A percentile compares a stretch with the other conserved stretches of the same genome.
phyloP scores from a whole-genome alignment of 129 eudicot species.

The Pittosporum tobira region DNA sequence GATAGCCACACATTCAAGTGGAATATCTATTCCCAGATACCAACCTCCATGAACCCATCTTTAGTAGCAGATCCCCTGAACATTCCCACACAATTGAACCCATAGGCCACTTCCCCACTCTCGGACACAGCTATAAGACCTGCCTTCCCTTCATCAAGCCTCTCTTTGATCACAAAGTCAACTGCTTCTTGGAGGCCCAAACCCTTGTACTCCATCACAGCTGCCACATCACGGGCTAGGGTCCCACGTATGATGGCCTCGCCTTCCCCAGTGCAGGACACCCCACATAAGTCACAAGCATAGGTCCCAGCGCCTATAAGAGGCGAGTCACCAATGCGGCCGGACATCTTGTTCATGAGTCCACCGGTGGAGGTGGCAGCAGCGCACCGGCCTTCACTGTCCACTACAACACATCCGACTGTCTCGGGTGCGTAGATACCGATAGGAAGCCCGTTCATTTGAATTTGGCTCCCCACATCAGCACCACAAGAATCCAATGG shows the following conservation, averaged over 20 bases:
- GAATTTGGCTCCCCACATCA: constrained; percentile 39
- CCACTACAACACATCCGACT: constrained; percentile 89
- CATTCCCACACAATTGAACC: constrained; percentile 80
- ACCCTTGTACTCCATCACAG: constrained; percentile 92
- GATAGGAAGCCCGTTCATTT: constrained; percentile 83
- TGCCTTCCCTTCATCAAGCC: constrained; percentile 75
- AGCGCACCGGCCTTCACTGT: constrained; percentile 73
- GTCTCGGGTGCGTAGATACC: constrained; percentile 79
- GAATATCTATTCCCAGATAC: constrained; percentile 73
- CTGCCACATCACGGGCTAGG: constrained; percentile 89
- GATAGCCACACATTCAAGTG: no score
- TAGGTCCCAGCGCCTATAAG: constrained; percentile 85
- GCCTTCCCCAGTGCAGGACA: constrained; percentile 94
- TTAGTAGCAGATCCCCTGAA: constrained; percentile 83
- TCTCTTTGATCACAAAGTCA: constrained; percentile 67
- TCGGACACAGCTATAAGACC: constrained; percentile 84
- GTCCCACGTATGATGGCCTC: constrained; percentile 90
- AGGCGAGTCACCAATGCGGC: constrained; percentile 88
- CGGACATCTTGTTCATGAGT: constrained; percentile 71
- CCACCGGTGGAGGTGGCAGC: constrained; percentile 98
- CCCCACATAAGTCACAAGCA: constrained; percentile 65
- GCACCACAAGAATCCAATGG: constrained; percentile 66
- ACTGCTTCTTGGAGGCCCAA: constrained; percentile 75
- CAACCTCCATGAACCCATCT: constrained; percentile 93
- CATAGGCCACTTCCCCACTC: constrained; percentile 75